Conservation (phyloP, 139 green algal species). For the Coccomyxa sp. region DNA sequence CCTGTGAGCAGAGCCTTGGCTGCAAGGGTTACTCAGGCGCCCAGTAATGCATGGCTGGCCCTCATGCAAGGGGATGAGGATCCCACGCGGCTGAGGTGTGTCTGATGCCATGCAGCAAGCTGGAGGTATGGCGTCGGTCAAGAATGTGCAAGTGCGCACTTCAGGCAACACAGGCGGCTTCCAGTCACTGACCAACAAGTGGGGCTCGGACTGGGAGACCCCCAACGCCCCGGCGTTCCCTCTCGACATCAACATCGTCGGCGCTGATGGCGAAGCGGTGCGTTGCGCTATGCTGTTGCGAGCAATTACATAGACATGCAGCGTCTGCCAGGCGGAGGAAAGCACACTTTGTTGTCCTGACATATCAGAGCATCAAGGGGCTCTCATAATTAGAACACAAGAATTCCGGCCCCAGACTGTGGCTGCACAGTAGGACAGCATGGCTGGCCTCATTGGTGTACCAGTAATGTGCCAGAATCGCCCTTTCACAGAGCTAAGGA, state of each 20-base stretch:
- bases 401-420: too few relatives aligned
- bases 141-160: slow-evolving; percentile 24
- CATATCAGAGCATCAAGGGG: neutral
- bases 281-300: neutral
- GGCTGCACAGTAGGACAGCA: too few relatives aligned
- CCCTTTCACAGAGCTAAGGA: too few relatives aligned
- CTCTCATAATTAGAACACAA: too few relatives aligned
- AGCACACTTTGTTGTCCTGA: neutral
- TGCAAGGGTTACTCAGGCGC: neutral
- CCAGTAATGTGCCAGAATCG: too few relatives aligned
- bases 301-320: neutral
- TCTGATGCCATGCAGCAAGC: slow-evolving; percentile 11
- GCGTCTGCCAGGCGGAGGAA: too few relatives aligned
- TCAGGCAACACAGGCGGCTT: slow-evolving; percentile 6
- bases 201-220: slow-evolving; percentile 42
- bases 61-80: neutral
- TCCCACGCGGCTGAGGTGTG: neutral
- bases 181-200: slow-evolving; percentile 31
- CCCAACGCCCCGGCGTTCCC: slow-evolving; percentile 6
- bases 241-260: slow-evolving; percentile 27
- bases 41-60: neutral
- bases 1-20: neutral
- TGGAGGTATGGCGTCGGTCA: slow-evolving; percentile 25
- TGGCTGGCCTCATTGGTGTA: too few relatives aligned
- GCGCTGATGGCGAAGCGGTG: slow-evolving; percentile 20